Percentiles rank a stretch among this genome's conserved stretches.
Evolutionary conservation across 2,329 filamentous ascomycete species (phyloP).

Genomic region (Scedosporium dehoogii): DNA sequence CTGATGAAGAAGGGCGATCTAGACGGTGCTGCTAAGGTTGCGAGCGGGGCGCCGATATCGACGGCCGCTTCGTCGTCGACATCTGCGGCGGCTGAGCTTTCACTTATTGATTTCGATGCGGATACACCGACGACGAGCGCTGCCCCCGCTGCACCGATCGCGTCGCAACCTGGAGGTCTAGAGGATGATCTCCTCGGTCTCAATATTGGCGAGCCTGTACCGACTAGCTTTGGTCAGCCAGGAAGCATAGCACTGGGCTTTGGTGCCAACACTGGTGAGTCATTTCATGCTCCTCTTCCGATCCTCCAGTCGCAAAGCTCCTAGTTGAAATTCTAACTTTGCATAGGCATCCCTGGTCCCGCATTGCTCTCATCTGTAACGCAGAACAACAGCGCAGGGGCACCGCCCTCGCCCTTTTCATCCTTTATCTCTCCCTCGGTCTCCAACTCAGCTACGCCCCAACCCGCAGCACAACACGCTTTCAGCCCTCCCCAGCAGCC

Average conservation of each 20-base stretch:
- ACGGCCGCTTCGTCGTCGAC: constrained; percentile 28
- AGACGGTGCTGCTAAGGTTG: constrained; percentile 72
- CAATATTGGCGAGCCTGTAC: constrained; percentile 56
- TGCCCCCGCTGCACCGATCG: constrained; percentile 21
- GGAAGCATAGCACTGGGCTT: constrained; percentile 80
- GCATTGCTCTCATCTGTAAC: constrained; percentile 55
- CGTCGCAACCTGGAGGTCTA: constrained; percentile 51
- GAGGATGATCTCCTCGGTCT: constrained; percentile 88
- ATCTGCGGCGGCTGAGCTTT: constrained; percentile 61
- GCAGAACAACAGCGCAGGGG: constrained; percentile 41
- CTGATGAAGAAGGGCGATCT: constrained; percentile 91
- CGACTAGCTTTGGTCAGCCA: constrained; percentile 55
- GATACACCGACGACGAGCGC: constrained; percentile 46
- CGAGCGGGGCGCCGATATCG: constrained; percentile 56
- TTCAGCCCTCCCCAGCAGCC: constrained; percentile 32
- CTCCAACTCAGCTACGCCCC: constrained; percentile 44
- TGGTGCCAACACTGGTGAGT: constrained; percentile 57
- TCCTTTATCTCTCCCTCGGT: constrained; percentile 42
- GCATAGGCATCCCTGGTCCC: constrained; percentile 52
- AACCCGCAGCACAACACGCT: constrained; percentile 32
- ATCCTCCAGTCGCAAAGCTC: neutral
- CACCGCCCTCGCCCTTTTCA: constrained; percentile 42
- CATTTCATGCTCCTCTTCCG: neutral
- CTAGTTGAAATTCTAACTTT: neutral
- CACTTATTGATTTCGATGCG: constrained; percentile 82